Conservation (phyloP, 2,329 filamentous ascomycete species). For the Mariannaea elegans region DNA sequence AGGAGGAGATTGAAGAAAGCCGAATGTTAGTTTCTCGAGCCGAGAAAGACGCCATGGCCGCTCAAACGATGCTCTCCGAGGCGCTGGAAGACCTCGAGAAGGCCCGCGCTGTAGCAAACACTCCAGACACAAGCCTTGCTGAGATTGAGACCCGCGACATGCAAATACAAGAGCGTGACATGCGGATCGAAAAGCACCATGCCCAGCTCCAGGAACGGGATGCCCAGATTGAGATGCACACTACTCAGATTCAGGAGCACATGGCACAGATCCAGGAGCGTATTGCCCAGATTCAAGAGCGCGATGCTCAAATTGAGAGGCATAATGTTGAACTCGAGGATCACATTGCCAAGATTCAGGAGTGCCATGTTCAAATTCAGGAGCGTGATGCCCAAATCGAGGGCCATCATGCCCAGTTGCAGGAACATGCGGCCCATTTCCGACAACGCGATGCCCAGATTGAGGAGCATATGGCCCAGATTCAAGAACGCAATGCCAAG, state of each 20-base stretch:
- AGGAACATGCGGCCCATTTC: slow-evolving; percentile 31
- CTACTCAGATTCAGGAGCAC: slow-evolving; percentile 28
- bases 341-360: slow-evolving; percentile 27
- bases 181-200: slow-evolving; percentile 4
- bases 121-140: slow-evolving; percentile 36
- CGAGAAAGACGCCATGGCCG: slow-evolving; percentile 49
- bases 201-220: slow-evolving; percentile 35
- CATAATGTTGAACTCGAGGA: slow-evolving; percentile 29
- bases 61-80: slow-evolving; percentile 59
- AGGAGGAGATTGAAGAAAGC: slow-evolving; percentile 62
- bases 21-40: slow-evolving; percentile 47
- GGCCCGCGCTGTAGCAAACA: slow-evolving; percentile 37
- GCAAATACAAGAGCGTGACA: slow-evolving; percentile 43
- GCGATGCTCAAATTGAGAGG: slow-evolving; percentile 16
- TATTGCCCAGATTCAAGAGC: slow-evolving; percentile 31
- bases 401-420: slow-evolving; percentile 30
- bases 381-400: slow-evolving; percentile 31
- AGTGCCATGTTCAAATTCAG: slow-evolving; percentile 47
- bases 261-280: neutral
- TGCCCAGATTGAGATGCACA: slow-evolving; percentile 31
- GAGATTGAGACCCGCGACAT: slow-evolving; percentile 48
- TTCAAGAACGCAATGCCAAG: slow-evolving; percentile 52
- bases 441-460: slow-evolving; percentile 45
- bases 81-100: slow-evolving; percentile 59
- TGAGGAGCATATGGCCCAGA: slow-evolving; percentile 36